Evolutionary conservation across 2,329 filamentous ascomycete genomes (phyloP).

Genomic region (Aureobasidium sp.): DNA sequence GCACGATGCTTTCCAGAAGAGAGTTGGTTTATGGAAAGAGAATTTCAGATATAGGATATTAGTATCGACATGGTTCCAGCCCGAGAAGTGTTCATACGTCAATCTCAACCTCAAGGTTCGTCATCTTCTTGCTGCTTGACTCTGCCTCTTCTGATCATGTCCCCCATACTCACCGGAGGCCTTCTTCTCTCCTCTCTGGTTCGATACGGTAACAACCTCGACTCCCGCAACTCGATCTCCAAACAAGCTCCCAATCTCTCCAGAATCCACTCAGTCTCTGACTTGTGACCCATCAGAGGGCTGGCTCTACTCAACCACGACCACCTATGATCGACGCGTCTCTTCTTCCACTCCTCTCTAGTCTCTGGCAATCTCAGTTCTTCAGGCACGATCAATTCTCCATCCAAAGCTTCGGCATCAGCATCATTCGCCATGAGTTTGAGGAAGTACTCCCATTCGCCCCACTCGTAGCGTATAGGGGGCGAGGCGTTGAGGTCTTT

Average conservation of each 20-base stretch:
- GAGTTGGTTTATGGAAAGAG: neutral
- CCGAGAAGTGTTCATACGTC: neutral
- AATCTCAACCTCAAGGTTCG: neutral
- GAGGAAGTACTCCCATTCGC: slow-evolving; percentile 41
- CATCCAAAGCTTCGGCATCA: slow-evolving; percentile 22
- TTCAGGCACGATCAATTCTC: slow-evolving; percentile 14
- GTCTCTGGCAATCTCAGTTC: slow-evolving; percentile 14
- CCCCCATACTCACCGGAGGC: slow-evolving; percentile 23
- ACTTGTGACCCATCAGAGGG: slow-evolving; percentile 59
- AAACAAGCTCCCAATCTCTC: slow-evolving; percentile 53
- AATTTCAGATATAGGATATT: neutral
- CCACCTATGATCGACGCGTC: slow-evolving; percentile 37
- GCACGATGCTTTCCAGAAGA: too few species aligned
- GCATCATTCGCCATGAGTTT: slow-evolving; percentile 39
- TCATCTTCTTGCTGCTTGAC: neutral
- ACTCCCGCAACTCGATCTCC: slow-evolving; percentile 36
- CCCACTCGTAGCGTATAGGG: slow-evolving; percentile 27
- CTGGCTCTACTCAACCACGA: slow-evolving; percentile 64
- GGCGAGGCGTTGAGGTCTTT: slow-evolving; percentile 32
- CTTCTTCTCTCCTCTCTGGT: slow-evolving; percentile 20
- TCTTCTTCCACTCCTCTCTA: slow-evolving; percentile 15
- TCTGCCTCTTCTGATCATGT: slow-evolving; percentile 13
- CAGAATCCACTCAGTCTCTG: slow-evolving; percentile 66
- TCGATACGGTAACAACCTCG: slow-evolving; percentile 16
- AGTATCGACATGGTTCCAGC: neutral